Conservation (phyloP, 2,329 filamentous ascomycete species). For the Zymoseptoria passerinii region DNA sequence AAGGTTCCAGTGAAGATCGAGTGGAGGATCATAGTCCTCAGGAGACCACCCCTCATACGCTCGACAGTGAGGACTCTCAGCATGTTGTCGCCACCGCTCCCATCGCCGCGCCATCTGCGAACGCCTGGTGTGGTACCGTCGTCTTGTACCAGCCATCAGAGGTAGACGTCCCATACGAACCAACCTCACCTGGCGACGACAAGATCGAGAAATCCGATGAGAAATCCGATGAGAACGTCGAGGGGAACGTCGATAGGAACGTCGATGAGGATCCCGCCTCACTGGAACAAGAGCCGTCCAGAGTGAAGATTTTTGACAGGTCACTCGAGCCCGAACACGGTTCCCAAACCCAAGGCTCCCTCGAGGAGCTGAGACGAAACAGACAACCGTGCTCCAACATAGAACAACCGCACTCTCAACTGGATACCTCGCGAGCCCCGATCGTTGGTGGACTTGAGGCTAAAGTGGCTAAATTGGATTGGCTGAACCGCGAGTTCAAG, state of each 20-base stretch:
- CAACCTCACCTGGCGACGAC: background rate
- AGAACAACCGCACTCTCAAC: background rate
- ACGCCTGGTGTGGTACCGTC: background rate
- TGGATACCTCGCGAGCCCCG: background rate
- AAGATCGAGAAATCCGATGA: background rate
- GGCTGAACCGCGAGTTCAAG: background rate
- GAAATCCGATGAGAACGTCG: background rate
- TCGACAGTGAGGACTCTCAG: background rate
- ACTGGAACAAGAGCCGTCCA: background rate
- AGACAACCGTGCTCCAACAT: background rate
- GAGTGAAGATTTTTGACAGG: background rate
- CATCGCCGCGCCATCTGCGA: background rate
- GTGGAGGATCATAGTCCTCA: background rate
- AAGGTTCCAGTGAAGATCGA: background rate
- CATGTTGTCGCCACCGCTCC: background rate
- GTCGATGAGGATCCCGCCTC: background rate
- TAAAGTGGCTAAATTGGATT: background rate
- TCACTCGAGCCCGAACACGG: background rate
- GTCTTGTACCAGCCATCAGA: background rate
- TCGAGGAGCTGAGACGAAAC: background rate
- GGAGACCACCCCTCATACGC: background rate
- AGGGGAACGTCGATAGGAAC: background rate
- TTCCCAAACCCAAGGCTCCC: background rate
- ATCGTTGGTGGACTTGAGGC: background rate
- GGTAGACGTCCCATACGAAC: too few relatives aligned